Percentiles rank a stretch among this genome's conserved stretches.
Evolutionary conservation across 2,329 filamentous ascomycete species (phyloP).

Genomic region (Exophiala spinifera): DNA sequence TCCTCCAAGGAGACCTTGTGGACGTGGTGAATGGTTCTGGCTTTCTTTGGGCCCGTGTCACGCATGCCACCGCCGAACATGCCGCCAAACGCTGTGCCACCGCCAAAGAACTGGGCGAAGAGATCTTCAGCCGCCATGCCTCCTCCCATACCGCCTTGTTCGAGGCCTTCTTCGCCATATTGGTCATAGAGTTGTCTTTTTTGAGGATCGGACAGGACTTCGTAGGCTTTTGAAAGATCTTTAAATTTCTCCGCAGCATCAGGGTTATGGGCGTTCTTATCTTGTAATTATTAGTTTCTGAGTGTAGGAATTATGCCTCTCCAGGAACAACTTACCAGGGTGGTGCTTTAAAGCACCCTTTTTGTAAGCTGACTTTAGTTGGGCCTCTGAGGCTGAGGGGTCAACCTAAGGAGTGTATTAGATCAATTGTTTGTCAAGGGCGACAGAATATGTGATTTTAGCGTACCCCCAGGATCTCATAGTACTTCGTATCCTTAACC

Average conservation of each 20-base stretch:
- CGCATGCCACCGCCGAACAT: constrained; percentile 79
- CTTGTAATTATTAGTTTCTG: constrained; percentile 44
- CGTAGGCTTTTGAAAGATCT: constrained; percentile 92
- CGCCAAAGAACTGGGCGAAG: constrained; percentile 95
- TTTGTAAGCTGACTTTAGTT: constrained; percentile 92
- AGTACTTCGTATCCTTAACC: constrained; percentile 52
- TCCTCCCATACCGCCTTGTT: constrained; percentile 75
- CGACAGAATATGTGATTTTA: constrained; percentile 15
- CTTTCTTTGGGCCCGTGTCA: constrained; percentile 80
- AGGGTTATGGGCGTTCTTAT: constrained; percentile 95
- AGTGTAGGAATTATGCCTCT: background rate
- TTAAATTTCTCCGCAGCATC: constrained; percentile 97
- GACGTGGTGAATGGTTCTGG: constrained; percentile 93
- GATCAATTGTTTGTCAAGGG: background rate
- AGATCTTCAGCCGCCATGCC: constrained; percentile 96
- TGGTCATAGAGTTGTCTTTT: constrained; percentile 93
- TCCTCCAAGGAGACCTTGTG: constrained; percentile 98
- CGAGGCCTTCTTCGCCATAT: constrained; percentile 94
- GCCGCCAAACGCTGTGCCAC: constrained; percentile 64
- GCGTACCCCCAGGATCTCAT: constrained; percentile 48
- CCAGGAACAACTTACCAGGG: constrained; percentile 64
- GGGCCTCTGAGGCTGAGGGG: constrained; percentile 71
- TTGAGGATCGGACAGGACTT: constrained; percentile 86
- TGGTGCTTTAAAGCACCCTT: constrained; percentile 86
- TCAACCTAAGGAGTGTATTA: constrained; percentile 58